These are phyloP conservation scores for Suhomyces guaymorum DNA, from an alignment of 1,139 yeast genomes.

Conservation along the genomic window DNA sequence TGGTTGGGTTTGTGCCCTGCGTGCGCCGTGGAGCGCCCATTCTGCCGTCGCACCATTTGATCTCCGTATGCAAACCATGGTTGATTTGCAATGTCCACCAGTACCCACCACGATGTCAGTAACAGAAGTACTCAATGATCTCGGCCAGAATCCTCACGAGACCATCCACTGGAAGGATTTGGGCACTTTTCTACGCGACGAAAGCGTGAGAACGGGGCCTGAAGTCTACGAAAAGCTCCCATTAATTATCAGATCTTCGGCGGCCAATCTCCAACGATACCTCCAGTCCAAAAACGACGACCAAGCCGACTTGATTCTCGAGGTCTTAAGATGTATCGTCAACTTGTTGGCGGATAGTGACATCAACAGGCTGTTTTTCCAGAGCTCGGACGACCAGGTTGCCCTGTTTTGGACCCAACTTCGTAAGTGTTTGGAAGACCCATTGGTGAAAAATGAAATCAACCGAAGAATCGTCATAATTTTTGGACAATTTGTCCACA, in stretches of 20 bases:
- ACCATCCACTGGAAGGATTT: conserved; percentile 12
- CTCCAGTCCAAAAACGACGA: conserved; percentile 3
- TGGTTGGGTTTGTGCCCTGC: background rate
- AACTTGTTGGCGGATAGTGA: conserved; percentile 43
- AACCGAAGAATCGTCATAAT: conserved; percentile 24
- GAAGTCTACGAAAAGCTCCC: conserved; percentile 13
- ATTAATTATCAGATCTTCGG: conserved; percentile 11
- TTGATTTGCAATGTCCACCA: conserved; percentile 6
- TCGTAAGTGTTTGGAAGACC: conserved; percentile 2
- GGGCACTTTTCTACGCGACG: conserved; percentile 34
- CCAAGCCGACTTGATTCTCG: conserved; percentile 6
- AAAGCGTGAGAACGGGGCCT: conserved; percentile 21
- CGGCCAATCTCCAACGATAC: conserved; percentile 12
- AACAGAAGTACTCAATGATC: conserved; percentile 6
- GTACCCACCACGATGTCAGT: conserved; percentile 7
- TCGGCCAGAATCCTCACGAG: conserved; percentile 5
- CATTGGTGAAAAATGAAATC: conserved; percentile 3
- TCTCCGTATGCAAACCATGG: conserved; percentile 6
- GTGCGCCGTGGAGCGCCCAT: conserved; percentile 4
- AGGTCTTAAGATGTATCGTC: conserved; percentile 20
- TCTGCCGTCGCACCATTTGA: conserved; percentile 5
- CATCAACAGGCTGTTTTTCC: conserved; percentile 28
- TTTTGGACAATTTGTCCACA: conserved; percentile 37
- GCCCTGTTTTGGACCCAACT: conserved; percentile 25
- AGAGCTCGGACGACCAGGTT: conserved; percentile 10